These are phyloP conservation scores for Quercus ilex DNA, from an alignment of 306 rosid genomes.

Conservation along the genomic window DNA sequence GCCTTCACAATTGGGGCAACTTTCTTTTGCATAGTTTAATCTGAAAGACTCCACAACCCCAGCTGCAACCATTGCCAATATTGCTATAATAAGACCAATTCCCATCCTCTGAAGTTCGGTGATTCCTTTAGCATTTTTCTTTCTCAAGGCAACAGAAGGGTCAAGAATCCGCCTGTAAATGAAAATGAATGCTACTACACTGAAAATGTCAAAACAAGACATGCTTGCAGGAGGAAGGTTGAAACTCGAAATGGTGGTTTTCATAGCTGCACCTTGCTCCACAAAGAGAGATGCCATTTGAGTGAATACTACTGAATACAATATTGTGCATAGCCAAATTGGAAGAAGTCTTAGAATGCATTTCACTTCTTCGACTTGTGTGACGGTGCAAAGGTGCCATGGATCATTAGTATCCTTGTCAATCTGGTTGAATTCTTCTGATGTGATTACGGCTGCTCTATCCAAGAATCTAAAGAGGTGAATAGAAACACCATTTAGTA, in stretches of 20 bases:
- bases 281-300: conserved; percentile 87
- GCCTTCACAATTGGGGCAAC: conserved; percentile 33
- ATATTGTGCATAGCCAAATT: conserved; percentile 77
- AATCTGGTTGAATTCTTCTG: conserved; percentile 25
- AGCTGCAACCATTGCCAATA: conserved; percentile 64
- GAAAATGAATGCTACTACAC: conserved; percentile 68
- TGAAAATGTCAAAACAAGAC: conserved; percentile 79
- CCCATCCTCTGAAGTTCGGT: conserved; percentile 83
- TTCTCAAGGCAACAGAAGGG: conserved; percentile 35
- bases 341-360: conserved; percentile 73
- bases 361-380: conserved; percentile 84
- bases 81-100: conserved; percentile 64
- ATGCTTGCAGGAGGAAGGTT: conserved; percentile 82
- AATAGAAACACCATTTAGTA: not conserved
- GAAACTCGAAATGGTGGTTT: conserved; percentile 47
- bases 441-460: conserved; percentile 58
- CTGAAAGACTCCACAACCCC: conserved; percentile 59
- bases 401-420: conserved; percentile 37
- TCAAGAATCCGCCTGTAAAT: conserved; percentile 48
- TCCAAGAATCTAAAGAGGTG: conserved; percentile 55
- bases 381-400: conserved; percentile 59
- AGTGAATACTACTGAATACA: conserved; percentile 78
- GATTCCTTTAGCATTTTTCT: conserved; percentile 37
- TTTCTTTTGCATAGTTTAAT: conserved; percentile 29
- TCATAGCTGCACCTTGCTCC: conserved; percentile 86